phyloP scores from a whole-genome alignment of 371 early-diverging fungal species.

The Thermomucor indicae-seudaticae region DNA sequence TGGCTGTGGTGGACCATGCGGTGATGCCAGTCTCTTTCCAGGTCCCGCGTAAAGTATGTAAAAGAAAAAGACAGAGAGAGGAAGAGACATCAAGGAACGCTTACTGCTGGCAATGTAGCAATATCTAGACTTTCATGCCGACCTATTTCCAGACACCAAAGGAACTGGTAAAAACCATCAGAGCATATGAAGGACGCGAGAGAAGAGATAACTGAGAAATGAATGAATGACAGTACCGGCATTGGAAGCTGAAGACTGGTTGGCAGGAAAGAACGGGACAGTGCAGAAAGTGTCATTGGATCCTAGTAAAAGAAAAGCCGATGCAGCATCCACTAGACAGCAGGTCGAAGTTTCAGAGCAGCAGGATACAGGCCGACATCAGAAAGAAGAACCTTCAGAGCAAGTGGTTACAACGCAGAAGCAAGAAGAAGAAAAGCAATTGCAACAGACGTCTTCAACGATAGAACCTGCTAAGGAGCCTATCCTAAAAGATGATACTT shows the following conservation, averaged over 20 bases:
- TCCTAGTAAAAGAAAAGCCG: constrained; percentile 29
- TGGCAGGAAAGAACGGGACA: constrained; percentile 42
- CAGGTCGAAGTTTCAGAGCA: no score
- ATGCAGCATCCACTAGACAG: neutral
- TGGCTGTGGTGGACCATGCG: constrained; percentile 48
- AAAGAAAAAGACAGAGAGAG: neutral
- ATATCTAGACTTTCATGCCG: constrained; percentile 74
- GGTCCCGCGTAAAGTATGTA: constrained; percentile 69
- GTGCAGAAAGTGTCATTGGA: constrained; percentile 61
- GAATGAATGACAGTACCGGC: constrained; percentile 30
- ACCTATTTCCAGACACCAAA: constrained; percentile 76
- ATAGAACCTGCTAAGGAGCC: neutral
- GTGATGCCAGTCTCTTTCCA: constrained; percentile 63
- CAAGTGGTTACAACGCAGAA: neutral
- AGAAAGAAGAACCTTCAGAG: neutral
- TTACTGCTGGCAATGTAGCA: constrained; percentile 24
- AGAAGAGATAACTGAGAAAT: neutral
- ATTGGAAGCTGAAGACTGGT: constrained; percentile 55
- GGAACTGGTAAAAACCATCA: constrained; percentile 30
- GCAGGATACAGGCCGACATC: neutral
- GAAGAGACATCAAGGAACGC: neutral
- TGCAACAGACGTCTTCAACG: neutral
- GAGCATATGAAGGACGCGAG: neutral
- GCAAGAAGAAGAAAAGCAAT: neutral
- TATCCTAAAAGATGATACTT: neutral